Conservation (phyloP, 2,329 filamentous ascomycete genomes). For the Alternaria ventricosa region DNA sequence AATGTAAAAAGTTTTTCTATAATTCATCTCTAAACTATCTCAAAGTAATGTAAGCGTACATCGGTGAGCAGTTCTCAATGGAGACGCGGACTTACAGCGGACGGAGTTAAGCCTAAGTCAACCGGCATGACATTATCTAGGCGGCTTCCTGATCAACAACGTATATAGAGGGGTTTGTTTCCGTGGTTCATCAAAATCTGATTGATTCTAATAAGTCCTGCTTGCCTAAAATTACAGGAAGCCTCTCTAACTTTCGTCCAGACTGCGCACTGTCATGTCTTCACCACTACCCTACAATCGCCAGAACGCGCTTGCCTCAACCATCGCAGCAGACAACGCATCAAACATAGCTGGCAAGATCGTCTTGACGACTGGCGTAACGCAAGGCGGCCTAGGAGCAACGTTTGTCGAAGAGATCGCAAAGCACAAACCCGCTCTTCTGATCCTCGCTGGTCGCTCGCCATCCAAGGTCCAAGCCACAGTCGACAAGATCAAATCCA, state of each 20-base stretch:
- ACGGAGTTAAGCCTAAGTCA: neutral
- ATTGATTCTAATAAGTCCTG: neutral
- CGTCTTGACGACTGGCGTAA: slow-evolving; percentile 48
- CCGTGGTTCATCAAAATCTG: neutral
- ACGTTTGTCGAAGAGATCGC: slow-evolving; percentile 37
- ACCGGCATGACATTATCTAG: neutral
- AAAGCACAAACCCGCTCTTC: slow-evolving; percentile 32
- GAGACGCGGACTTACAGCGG: neutral
- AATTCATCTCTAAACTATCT: neutral
- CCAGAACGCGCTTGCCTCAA: slow-evolving; percentile 29
- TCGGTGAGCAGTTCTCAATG: neutral
- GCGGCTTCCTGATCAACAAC: neutral
- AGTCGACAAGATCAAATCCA: slow-evolving; percentile 43
- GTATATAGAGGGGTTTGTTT: neutral
- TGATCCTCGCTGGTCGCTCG: slow-evolving; percentile 52
- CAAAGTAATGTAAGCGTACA: neutral
- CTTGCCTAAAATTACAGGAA: neutral
- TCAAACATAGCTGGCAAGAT: slow-evolving; percentile 53
- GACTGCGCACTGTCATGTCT: slow-evolving; percentile 1
- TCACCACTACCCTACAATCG: slow-evolving; percentile 30
- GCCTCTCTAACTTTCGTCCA: neutral
- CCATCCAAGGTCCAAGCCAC: slow-evolving; percentile 50
- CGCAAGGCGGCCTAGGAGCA: slow-evolving; percentile 37
- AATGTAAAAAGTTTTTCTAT: neutral
- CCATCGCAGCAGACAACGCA: slow-evolving; percentile 51